These are phyloP conservation scores for Fusarium pininemorale DNA, from an alignment of 2,329 filamentous ascomycete genomes.

Conservation along the genomic window DNA sequence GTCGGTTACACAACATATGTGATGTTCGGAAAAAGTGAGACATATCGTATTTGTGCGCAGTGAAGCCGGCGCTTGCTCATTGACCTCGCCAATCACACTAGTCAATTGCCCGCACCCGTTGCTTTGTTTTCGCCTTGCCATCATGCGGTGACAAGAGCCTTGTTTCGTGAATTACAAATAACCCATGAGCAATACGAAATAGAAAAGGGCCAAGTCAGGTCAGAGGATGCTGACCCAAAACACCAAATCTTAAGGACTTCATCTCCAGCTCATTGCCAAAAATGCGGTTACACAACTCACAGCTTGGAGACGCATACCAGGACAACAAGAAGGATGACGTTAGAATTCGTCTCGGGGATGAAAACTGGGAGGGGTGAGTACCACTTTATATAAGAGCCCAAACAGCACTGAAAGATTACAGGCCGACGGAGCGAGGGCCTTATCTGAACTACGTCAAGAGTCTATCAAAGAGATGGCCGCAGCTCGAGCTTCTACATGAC, in stretches of 20 bases:
- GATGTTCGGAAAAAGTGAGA: neutral
- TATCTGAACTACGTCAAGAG: neutral
- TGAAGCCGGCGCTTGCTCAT: neutral
- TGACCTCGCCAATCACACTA: neutral
- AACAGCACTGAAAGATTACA: rapidly evolving
- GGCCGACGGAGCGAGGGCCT: rapidly evolving
- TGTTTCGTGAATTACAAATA: neutral
- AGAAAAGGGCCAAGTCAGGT: rapidly evolving
- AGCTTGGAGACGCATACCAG: neutral
- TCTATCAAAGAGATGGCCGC: neutral
- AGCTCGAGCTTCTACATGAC: neutral
- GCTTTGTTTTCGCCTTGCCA: neutral
- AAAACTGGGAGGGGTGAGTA: neutral
- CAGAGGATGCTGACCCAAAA: neutral
- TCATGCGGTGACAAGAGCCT: neutral
- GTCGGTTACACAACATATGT: neutral
- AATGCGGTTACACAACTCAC: neutral
- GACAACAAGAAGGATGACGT: neutral
- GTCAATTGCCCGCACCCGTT: rapidly evolving
- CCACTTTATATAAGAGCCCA: rapidly evolving
- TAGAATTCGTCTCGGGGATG: rapidly evolving
- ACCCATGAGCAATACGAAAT: too few relatives aligned
- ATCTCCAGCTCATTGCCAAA: rapidly evolving
- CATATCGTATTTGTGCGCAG: neutral
- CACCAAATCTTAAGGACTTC: rapidly evolving